Conservation (phyloP, 2,329 filamentous ascomycete species). For the Fusarium sp. region DNA sequence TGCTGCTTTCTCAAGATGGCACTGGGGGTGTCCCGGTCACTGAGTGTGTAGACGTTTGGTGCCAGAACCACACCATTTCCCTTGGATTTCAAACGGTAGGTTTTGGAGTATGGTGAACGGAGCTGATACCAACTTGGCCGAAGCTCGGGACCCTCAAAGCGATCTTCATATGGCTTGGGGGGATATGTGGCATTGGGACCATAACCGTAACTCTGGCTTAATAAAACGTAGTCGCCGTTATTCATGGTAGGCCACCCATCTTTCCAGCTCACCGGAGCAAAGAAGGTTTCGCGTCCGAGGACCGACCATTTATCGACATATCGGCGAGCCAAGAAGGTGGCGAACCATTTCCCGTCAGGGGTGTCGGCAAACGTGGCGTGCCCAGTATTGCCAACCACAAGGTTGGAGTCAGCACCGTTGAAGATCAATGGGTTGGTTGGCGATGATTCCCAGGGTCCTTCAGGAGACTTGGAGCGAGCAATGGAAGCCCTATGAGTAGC, state of each 20-base stretch:
- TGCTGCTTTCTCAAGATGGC: conserved; percentile 46
- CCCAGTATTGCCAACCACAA: conserved; percentile 35
- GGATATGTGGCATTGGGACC: conserved; percentile 11
- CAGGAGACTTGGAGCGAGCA: conserved; percentile 16
- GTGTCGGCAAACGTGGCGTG: conserved; percentile 39
- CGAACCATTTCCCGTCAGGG: conserved; percentile 38
- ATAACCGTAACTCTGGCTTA: conserved; percentile 18
- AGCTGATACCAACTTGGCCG: conserved; percentile 19
- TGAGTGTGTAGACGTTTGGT: conserved; percentile 43
- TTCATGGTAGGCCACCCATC: conserved; percentile 42
- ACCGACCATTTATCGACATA: conserved; percentile 26
- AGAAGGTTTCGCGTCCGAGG: conserved; percentile 39
- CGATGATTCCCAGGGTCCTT: conserved; percentile 28
- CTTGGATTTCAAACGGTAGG: background rate
- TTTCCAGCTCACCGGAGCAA: conserved; percentile 36
- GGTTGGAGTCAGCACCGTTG: conserved; percentile 31
- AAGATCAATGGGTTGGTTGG: conserved; percentile 52
- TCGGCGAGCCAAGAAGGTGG: conserved; percentile 35
- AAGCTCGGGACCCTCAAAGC: conserved; percentile 1
- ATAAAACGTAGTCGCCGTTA: conserved; percentile 21
- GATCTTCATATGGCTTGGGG: conserved; percentile 10
- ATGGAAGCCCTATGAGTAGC: conserved; percentile 20
- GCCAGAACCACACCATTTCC: conserved; percentile 45
- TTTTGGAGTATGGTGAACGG: conserved; percentile 28
- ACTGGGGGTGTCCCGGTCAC: conserved; percentile 45